phyloP scores from a whole-genome alignment of 768 basidiomycete species.

The Mycena floridula region DNA sequence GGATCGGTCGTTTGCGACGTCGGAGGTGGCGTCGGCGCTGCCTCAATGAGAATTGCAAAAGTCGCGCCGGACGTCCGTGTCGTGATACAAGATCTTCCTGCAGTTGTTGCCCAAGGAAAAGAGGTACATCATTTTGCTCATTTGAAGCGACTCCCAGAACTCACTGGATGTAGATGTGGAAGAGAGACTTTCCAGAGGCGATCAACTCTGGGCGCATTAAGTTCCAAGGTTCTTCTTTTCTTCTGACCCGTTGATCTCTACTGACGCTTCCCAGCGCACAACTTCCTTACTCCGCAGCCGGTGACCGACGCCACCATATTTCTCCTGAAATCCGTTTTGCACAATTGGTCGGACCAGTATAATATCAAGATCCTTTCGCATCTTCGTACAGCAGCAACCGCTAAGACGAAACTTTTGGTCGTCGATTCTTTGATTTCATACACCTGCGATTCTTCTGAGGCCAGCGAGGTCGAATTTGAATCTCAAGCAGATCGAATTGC shows the following conservation, averaged over 20 bases:
- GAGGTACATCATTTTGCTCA: neutral
- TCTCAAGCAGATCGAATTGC: too few species aligned
- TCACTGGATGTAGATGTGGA: neutral
- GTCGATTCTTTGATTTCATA: too few species aligned
- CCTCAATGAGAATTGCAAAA: neutral
- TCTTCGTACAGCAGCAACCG: slow-evolving; percentile 28
- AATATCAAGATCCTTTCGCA: slow-evolving; percentile 34
- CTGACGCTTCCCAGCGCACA: slow-evolving; percentile 31
- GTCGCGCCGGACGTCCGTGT: neutral
- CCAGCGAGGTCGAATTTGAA: too few species aligned
- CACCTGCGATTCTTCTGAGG: too few species aligned
- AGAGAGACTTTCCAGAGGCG: neutral
- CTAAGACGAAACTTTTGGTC: too few species aligned
- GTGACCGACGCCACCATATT: slow-evolving; percentile 31
- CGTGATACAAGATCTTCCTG: slow-evolving; percentile 1
- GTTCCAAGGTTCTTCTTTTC: neutral
- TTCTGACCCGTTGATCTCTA: neutral
- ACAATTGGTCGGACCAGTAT: slow-evolving; percentile 44
- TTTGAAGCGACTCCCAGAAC: neutral
- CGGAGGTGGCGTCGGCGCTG: neutral
- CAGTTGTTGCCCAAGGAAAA: neutral
- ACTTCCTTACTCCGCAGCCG: slow-evolving; percentile 43
- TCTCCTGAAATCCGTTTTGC: slow-evolving; percentile 38
- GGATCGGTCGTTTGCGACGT: neutral
- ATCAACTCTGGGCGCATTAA: neutral